Evolutionary conservation across 2,329 filamentous ascomycete genomes (phyloP).

Genomic region (Blastomyces parvus): DNA sequence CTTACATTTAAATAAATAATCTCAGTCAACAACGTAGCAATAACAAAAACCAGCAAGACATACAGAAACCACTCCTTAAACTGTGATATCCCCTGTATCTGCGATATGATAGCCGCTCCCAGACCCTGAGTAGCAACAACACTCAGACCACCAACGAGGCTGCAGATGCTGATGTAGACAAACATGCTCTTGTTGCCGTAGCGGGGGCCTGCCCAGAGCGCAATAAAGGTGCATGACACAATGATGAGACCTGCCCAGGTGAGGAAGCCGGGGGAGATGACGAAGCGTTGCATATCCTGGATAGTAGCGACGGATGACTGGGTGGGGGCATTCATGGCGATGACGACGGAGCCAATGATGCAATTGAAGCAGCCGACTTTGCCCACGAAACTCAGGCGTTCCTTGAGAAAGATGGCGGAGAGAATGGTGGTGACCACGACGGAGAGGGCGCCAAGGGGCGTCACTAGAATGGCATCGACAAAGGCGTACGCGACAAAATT

Average conservation of each 20-base stretch:
- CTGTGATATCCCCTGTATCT: slow-evolving; percentile 69
- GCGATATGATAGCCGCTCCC: slow-evolving; percentile 81
- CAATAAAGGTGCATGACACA: slow-evolving; percentile 59
- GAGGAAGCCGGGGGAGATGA: slow-evolving; percentile 78
- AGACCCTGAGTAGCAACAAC: slow-evolving; percentile 92
- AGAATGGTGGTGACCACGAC: slow-evolving; percentile 88
- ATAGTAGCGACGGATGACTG: slow-evolving; percentile 79
- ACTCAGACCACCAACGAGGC: slow-evolving; percentile 83
- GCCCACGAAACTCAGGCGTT: slow-evolving; percentile 87
- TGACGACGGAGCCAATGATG: slow-evolving; percentile 84
- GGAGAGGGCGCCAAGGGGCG: slow-evolving; percentile 78
- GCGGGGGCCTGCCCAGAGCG: slow-evolving; percentile 70
- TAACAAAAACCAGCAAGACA: slow-evolving; percentile 80
- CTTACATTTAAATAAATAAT: slow-evolving; percentile 93
- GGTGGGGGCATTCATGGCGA: slow-evolving; percentile 83
- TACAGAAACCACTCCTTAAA: slow-evolving; percentile 98
- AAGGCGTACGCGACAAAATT: slow-evolving; percentile 98
- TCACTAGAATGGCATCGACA: slow-evolving; percentile 91
- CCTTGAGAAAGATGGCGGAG: slow-evolving; percentile 91
- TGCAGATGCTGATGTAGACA: slow-evolving; percentile 94
- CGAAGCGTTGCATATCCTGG: slow-evolving; percentile 82
- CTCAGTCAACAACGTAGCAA: slow-evolving; percentile 80
- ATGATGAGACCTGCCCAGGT: slow-evolving; percentile 76
- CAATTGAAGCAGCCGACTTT: slow-evolving; percentile 95
- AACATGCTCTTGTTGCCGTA: slow-evolving; percentile 98